Percentiles rank a stretch among this genome's conserved stretches.
Conservation (phyloP, 1,284 basidiomycete genomes). For the Rhodotorula sp. region DNA sequence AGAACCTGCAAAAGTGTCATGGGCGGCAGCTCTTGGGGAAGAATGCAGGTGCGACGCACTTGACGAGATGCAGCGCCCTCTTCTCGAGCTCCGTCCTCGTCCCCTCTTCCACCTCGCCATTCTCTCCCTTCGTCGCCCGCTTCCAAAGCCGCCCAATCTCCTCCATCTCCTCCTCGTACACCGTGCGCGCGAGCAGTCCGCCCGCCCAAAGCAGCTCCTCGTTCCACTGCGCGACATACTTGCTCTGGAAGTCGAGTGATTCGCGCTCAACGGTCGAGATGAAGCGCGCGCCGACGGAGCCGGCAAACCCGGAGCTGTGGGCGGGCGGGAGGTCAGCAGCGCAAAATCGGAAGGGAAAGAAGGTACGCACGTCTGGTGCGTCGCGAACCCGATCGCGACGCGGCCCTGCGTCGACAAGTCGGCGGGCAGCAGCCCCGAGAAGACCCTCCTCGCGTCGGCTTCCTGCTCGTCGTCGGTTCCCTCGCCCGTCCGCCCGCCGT, state of each 20-base stretch:
- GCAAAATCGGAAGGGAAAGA: not conserved
- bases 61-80: conserved; percentile 77
- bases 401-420: conserved; percentile 46
- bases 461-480: conserved; percentile 62
- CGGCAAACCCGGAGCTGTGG: conserved; percentile 73
- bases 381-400: conserved; percentile 55
- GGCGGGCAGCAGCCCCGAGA: conserved; percentile 50
- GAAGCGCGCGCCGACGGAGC: conserved; percentile 87
- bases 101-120: conserved; percentile 49
- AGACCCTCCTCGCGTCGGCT: conserved; percentile 52
- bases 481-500: conserved; percentile 55
- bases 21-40: conserved; percentile 8
- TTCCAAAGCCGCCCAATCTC: conserved; percentile 53
- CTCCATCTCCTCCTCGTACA: conserved; percentile 82
- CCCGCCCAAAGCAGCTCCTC: conserved; percentile 81
- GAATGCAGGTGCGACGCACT: conserved; percentile 46
- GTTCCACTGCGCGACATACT: conserved; percentile 65
- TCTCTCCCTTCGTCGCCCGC: conserved; percentile 33
- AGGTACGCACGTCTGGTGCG: conserved; percentile 67
- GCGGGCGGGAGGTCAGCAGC: too few species aligned
- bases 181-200: conserved; percentile 70
- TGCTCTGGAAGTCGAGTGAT: conserved; percentile 54
- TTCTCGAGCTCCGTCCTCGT: conserved; percentile 60
- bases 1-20: conserved; percentile 58
- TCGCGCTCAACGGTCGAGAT: conserved; percentile 98